phyloP scores from a whole-genome alignment of 2,329 filamentous ascomycete species.

The Zymoseptoria brevis region DNA sequence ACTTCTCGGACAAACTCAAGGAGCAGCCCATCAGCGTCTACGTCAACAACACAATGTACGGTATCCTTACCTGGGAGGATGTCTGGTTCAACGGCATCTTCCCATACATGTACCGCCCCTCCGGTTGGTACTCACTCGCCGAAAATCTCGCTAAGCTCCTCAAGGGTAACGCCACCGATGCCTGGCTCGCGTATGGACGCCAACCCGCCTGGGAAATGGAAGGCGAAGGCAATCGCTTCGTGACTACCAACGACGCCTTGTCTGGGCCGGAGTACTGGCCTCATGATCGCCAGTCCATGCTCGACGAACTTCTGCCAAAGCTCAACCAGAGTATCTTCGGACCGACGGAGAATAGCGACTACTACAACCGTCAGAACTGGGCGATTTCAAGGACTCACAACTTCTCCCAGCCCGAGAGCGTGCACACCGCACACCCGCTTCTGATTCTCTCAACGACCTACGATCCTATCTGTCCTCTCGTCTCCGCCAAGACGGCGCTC shows the following conservation, averaged over 20 bases:
- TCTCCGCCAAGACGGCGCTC: slow-evolving; percentile 13
- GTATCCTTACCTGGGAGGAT: slow-evolving; percentile 8
- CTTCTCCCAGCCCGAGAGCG: slow-evolving; percentile 10
- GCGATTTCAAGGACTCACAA: slow-evolving; percentile 12
- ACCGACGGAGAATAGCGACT: slow-evolving; percentile 10
- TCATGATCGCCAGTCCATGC: slow-evolving; percentile 10
- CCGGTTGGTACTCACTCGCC: slow-evolving; percentile 15
- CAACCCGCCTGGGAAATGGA: slow-evolving; percentile 11
- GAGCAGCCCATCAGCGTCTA: slow-evolving; percentile 18
- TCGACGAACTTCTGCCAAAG: slow-evolving; percentile 13
- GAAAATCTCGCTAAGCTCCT: slow-evolving; percentile 15
- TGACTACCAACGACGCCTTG: slow-evolving; percentile 13
- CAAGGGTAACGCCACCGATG: slow-evolving; percentile 14
- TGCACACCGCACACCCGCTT: slow-evolving; percentile 13
- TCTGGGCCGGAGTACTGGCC: slow-evolving; percentile 13
- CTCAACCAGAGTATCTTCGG: slow-evolving; percentile 15
- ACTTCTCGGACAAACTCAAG: slow-evolving; percentile 11
- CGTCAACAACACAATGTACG: slow-evolving; percentile 15
- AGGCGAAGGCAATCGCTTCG: slow-evolving; percentile 15
- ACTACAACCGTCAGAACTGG: slow-evolving; percentile 15
- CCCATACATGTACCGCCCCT: slow-evolving; percentile 14
- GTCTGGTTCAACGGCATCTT: slow-evolving; percentile 16
- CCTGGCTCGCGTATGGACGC: slow-evolving; percentile 13
- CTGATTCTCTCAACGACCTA: slow-evolving; percentile 16
- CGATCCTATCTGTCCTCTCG: slow-evolving; percentile 17